Evolutionary conservation across 1,139 yeast genomes (phyloP), one percentile per base, ranked within the genome.

Genomic region (Arxiozyma slooffiae): DNA sequence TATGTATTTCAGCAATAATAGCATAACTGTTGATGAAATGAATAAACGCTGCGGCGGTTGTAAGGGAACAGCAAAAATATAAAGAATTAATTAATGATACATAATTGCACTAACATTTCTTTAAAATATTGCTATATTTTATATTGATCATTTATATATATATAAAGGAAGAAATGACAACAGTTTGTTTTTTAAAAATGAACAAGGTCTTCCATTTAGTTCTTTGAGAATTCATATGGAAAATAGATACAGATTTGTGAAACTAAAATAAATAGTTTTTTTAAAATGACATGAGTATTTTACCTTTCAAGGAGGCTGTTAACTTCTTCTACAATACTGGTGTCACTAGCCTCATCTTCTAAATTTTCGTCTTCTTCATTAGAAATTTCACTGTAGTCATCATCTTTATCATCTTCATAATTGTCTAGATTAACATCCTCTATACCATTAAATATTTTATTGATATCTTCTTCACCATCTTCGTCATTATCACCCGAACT

Each of bases 331-430:
- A 24, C 44, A 14, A 41, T 22, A 26, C 44, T 41, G 6, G 8
- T 34, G 7, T 24, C 36, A 26, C 21, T 20, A 26, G 24, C 44
- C 17, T 14, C 43, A 23, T 44, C 41, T 14, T 24, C 37, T 14
- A 38, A 7, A 18, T 18, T 38, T 2, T 39, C 48, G 14, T 30
- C 48, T 11, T 30, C 44, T 7, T 50, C 30, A n/a, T n/a, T 26
- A 1, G 17, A 39, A 3, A 37, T 42, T 48, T 50, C 23, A n/a
- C 36, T 46, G 11, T 48, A 46, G 4, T 53, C 57, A n/a, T 48
- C 55, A 14, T 51, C 57, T 16, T 53, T 60, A 7, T 50, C 57
- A 7, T 49, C 57, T 4, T 47, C 37, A 16, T 38, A 34, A 16
- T 45, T 42, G 5, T 20, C 23, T 17, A 23, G 47, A n/a, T 44